Percentiles rank a stretch among this genome's conserved stretches.
phyloP scores from a whole-genome alignment of 805 yeast genomes.

The Wickerhamomyces subpelliculosus region DNA sequence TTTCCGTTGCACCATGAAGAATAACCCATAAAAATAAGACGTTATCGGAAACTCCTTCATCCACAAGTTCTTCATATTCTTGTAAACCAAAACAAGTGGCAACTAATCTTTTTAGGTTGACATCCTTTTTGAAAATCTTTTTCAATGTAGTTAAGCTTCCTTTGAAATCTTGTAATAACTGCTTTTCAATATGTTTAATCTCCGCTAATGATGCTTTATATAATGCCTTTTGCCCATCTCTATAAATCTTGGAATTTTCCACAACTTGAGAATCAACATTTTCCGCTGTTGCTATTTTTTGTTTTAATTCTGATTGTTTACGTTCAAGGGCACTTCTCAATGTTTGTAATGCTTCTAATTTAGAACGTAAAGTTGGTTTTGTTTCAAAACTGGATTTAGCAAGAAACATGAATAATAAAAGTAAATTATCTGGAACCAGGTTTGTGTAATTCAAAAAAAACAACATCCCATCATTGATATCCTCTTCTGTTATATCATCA shows the following conservation, averaged over 20 bases:
- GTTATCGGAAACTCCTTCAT: constrained; percentile 13
- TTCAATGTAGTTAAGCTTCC: constrained; percentile 40
- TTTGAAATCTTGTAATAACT: constrained; percentile 36
- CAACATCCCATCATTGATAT: constrained; percentile 23
- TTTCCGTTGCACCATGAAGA: neutral
- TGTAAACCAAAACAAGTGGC: constrained; percentile 42
- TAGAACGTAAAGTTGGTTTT: constrained; percentile 40
- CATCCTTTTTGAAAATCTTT: constrained; percentile 45
- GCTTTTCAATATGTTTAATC: constrained; percentile 45
- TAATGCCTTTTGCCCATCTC: constrained; percentile 41
- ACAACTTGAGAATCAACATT: constrained; percentile 16
- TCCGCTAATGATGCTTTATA: constrained; percentile 36
- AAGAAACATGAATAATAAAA: constrained; percentile 25
- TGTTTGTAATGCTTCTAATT: constrained; percentile 50
- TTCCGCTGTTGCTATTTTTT: constrained; percentile 1
- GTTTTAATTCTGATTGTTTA: constrained; percentile 28
- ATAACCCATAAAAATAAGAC: neutral
- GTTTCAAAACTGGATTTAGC: constrained; percentile 29
- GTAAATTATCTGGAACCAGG: constrained; percentile 16
- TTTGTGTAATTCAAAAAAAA: constrained; percentile 25
- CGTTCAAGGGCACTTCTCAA: constrained; percentile 47
- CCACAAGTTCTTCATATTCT: constrained; percentile 36
- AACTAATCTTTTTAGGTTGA: constrained; percentile 38
- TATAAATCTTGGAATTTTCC: constrained; percentile 35
- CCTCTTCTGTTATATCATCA: constrained; percentile 8